Conservation (phyloP, 331 rosid species). For the Dryas integrifolia region DNA sequence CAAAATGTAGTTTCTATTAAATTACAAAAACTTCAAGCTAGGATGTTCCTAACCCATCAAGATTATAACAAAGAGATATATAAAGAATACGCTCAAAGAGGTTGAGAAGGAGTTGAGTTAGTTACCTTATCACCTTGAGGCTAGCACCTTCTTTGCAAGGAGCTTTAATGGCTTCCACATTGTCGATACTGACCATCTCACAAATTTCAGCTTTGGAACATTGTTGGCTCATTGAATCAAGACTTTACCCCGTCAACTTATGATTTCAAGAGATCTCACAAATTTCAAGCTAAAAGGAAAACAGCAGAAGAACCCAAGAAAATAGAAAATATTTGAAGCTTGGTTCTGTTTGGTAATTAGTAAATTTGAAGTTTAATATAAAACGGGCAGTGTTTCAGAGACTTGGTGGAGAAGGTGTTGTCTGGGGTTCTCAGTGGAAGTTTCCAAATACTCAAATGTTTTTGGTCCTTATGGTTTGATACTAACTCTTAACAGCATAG, state of each 20-base stretch:
- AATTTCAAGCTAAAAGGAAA: neutral
- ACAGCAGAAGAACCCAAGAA: neutral
- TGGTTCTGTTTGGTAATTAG: neutral
- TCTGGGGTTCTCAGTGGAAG: neutral
- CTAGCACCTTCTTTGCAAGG: conserved; percentile 26
- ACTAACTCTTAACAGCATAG: neutral
- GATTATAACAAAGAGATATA: neutral
- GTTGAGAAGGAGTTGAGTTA: neutral
- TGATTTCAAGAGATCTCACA: neutral
- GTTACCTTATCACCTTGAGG: conserved; percentile 25
- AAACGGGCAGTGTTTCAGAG: neutral
- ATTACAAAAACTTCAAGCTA: neutral
- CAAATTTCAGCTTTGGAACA: conserved; percentile 15
- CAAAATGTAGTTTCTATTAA: neutral
- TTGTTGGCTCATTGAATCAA: conserved; percentile 7
- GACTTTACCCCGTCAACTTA: conserved; percentile 10
- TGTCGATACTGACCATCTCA: neutral
- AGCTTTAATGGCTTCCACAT: conserved; percentile 24
- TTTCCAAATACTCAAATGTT: neutral
- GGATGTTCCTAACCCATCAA: neutral
- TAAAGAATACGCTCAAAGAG: neutral
- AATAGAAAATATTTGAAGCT: neutral
- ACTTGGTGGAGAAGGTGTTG: neutral
- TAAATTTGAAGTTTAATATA: neutral
- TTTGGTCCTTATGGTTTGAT: neutral